phyloP scores from a whole-genome alignment of 129 eudicot species.

The Cynara cardunculus region DNA sequence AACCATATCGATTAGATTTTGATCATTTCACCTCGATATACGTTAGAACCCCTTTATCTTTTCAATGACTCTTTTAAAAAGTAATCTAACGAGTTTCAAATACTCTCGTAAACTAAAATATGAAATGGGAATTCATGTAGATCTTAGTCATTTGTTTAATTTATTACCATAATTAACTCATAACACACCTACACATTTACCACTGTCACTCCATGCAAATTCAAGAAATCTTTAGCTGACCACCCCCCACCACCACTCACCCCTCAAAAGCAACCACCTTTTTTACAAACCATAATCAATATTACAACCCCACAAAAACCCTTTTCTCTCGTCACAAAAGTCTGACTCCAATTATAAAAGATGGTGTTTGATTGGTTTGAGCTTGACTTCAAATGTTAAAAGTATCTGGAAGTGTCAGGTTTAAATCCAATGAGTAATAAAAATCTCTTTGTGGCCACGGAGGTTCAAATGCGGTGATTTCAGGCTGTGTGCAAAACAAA shows the following conservation, averaged over 20 bases:
- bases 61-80: too few relatives aligned
- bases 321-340: slow-evolving; percentile 12
- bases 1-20: not conserved
- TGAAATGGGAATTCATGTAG: too few relatives aligned
- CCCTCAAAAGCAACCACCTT: slow-evolving; percentile 30
- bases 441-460: too few relatives aligned
- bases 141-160: too few relatives aligned
- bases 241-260: slow-evolving; percentile 19
- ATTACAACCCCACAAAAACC: slow-evolving; percentile 37
- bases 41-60: not conserved
- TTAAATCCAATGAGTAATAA: too few relatives aligned
- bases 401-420: too few relatives aligned
- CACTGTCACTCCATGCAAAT: slow-evolving; percentile 32
- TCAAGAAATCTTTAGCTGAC: slow-evolving; percentile 22
- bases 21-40: not conserved
- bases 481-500: too few relatives aligned
- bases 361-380: too few relatives aligned
- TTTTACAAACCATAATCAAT: slow-evolving; percentile 30
- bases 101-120: too few relatives aligned
- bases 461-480: too few relatives aligned
- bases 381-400: too few relatives aligned
- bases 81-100: not conserved
- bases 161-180: slow-evolving; percentile 1
- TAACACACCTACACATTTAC: slow-evolving; percentile 21
- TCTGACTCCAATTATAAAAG: too few relatives aligned